Base-by-base conservation (phyloP, 305 asterid species). In the Fraxinus floribunda region DNA sequence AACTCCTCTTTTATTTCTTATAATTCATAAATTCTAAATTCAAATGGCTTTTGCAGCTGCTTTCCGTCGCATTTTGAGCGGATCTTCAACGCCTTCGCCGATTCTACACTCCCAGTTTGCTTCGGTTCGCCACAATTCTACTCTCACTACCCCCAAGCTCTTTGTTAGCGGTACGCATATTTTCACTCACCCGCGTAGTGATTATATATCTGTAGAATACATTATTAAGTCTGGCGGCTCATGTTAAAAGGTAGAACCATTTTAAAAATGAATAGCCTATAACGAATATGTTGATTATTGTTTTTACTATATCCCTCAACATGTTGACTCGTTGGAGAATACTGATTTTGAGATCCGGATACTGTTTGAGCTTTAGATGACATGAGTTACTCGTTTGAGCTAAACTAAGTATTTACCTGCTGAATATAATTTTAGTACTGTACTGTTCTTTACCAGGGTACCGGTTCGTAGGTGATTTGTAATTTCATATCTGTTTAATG, bases 61-160 rank as follows among this genome's bases (percentile, higher is more conserved):
- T 62, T 81, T 90, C 77, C 97, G 97, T 88, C 91, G 95, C 81
- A 82, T 92, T 44, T 75, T 92, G 55, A 82, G 80, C 70, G 91
- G 91, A 80, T 85, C 88, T 41, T 79, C 92, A 9, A 44, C 88
- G 68, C 84, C 92, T 32, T 82, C 95, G 70, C 80, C 90, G 1
- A 84, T 62, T 79, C 35, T 89, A 77, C 89, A 89, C 13, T 86
- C 93, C 46, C 97, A 86, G 22, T 84, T 88, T 68, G 84, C 90
- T 85, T 89, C 92, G 75, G 70, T 88, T 85, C 97, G 98, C 73
- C 84, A 89, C 75, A 86, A 83, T 83, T 94, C 97, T 41, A 93
- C 95, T 75, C 91, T 91, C 82, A 89, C 91, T 68, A 20, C 81
- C 16, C 96, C 98, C 39, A 94, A 93, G 91, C 99, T 95, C 83